phyloP scores from a whole-genome alignment of 1,139 yeast species.

The Geotrichum histeridarum region DNA sequence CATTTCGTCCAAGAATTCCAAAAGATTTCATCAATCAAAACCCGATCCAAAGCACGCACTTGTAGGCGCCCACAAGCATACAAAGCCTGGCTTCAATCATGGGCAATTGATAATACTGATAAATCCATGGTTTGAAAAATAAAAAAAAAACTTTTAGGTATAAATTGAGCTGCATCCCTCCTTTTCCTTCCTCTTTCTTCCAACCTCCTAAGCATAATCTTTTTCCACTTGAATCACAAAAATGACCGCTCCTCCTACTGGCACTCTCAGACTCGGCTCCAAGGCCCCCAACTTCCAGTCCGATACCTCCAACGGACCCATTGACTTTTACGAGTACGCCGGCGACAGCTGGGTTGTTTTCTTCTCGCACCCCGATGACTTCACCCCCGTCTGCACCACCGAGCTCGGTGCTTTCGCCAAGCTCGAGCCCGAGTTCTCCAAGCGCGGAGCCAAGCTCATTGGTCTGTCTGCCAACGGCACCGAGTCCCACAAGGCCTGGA shows the following conservation, averaged over 20 bases:
- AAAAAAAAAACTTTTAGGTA: neutral
- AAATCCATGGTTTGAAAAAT: too few species aligned
- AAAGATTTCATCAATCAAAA: neutral
- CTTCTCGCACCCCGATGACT: conserved; percentile 84
- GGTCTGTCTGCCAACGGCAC: conserved; percentile 74
- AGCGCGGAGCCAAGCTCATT: conserved; percentile 69
- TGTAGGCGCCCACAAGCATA: neutral
- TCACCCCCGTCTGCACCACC: conserved; percentile 87
- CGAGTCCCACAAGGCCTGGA: conserved; percentile 72
- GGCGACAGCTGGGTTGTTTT: conserved; percentile 74
- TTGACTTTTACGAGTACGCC: conserved; percentile 69
- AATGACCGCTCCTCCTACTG: conserved; percentile 26
- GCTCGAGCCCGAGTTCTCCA: conserved; percentile 73
- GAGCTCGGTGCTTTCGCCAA: conserved; percentile 85
- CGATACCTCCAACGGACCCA: conserved; percentile 67
- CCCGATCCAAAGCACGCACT: neutral
- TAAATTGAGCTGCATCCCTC: neutral
- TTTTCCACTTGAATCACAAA: neutral
- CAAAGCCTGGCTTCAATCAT: neutral
- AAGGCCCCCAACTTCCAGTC: conserved; percentile 77
- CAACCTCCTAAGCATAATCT: neutral
- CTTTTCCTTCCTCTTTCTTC: neutral
- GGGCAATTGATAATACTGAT: neutral
- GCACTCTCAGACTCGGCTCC: conserved; percentile 50
- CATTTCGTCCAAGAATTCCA: neutral